Evolutionary conservation across 805 yeast species (phyloP), one percentile per base, ranked within the genome.

Genomic region (Sugiyamaella mastotermitis): DNA sequence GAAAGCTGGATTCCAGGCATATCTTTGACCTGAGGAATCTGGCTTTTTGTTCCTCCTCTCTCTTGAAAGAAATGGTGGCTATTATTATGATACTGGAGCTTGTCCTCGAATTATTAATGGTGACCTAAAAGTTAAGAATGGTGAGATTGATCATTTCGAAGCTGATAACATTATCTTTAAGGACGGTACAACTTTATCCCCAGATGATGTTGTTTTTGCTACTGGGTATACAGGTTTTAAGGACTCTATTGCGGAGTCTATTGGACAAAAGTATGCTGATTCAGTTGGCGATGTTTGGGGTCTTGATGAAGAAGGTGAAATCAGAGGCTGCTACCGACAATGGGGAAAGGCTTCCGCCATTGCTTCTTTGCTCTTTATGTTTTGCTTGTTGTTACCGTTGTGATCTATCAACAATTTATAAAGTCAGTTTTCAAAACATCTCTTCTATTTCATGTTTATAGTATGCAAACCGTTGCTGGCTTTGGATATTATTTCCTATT

Each of bases 31-130:
- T 52, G 72, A 69, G 19, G 66, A 59, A 21, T 62, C 70, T 26
- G 73, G 74, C 3, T 47, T 68, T 37, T 60, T 63, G 38, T 65
- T 69, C n/a, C n/a, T n/a, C 15, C 51, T 62, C 37, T 61, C 65
- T 43, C 56, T 53, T 45, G 53, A 69, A 35, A 57, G 66, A 47
- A 69, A 69, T 22, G 71, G 72, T 1, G 74, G 74, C 30, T 68
- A 67, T 48, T 68, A 68, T 47, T 65, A 64, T 40, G 71, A 68
- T 44, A 71, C 66, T 31, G 74, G 74, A 6, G 60, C 65, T 41
- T 64, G 71, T 23, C 57, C 55, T 28, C 49, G 62, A 41, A 64
- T 68, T 40, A 52, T 56, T 28, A 62, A 64, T 9, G 69, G 65
- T 11, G 62, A 63, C 42, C 61, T 68, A 41, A 51, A 55, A 21